Conservation (phyloP, 768 basidiomycete genomes). For the Boletus reticulatus region DNA sequence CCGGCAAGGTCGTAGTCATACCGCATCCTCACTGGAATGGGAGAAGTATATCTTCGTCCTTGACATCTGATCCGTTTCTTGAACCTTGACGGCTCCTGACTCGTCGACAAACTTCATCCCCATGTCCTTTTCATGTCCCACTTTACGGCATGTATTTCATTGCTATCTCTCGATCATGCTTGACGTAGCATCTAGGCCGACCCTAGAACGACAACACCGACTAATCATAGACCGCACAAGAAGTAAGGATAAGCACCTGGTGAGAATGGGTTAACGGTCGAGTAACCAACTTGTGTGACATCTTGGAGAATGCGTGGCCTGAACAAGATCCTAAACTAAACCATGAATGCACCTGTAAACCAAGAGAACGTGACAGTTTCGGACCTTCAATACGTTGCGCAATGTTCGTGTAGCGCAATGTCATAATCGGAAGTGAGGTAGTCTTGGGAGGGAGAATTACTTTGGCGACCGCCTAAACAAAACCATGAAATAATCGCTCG, state of each 20-base stretch:
- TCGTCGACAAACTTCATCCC: conserved; percentile 89
- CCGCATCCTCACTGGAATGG: conserved; percentile 79
- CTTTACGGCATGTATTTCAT: conserved; percentile 82
- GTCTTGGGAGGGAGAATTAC: too few species aligned
- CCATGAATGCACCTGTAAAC: background rate
- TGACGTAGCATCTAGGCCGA: conserved; percentile 82
- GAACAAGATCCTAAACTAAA: conserved; percentile 71
- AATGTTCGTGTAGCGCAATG: too few species aligned
- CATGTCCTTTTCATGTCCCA: conserved; percentile 92
- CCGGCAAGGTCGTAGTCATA: conserved; percentile 70
- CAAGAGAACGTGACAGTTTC: too few species aligned
- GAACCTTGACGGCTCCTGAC: conserved; percentile 23
- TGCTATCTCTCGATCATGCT: conserved; percentile 83
- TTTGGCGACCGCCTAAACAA: too few species aligned
- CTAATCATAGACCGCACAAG: conserved; percentile 92
- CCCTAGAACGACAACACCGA: conserved; percentile 72
- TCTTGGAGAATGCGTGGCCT: conserved; percentile 80
- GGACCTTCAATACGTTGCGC: too few species aligned
- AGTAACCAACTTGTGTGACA: conserved; percentile 65
- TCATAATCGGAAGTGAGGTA: too few species aligned
- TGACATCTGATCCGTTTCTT: conserved; percentile 24
- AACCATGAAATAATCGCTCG: too few species aligned
- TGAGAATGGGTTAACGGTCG: conserved; percentile 54
- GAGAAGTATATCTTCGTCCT: conserved; percentile 76
- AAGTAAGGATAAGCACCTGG: conserved; percentile 89